Evolutionary conservation across 345 rosid genomes (phyloP).

Genomic region (Adansonia digitata): DNA sequence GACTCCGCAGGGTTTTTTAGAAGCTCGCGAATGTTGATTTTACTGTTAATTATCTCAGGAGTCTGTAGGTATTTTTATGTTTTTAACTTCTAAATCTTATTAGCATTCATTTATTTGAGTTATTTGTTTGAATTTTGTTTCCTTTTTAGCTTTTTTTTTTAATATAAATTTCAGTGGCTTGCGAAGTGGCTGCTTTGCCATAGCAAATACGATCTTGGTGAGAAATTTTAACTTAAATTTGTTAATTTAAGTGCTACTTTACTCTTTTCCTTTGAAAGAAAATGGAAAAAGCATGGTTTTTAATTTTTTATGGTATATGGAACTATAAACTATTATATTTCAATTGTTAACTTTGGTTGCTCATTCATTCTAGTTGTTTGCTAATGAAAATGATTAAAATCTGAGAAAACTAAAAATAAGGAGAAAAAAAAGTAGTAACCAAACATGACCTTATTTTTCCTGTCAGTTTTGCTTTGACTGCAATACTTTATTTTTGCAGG

Average conservation of each 20-base stretch:
- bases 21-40: constrained; percentile 25
- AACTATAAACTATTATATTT: not conserved
- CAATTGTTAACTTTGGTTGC: not conserved
- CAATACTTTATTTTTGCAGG: constrained; percentile 30
- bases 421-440: not conserved
- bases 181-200: constrained; percentile 50
- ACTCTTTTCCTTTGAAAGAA: not conserved
- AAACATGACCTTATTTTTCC: not conserved
- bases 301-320: not conserved
- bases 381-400: not conserved
- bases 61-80: constrained; percentile 33
- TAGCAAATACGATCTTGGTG: constrained; percentile 43
- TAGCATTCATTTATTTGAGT: not conserved
- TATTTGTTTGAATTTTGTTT: not conserved
- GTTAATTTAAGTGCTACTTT: not conserved
- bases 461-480: not conserved
- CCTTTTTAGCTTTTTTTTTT: not conserved
- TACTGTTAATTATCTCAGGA: constrained; percentile 43
- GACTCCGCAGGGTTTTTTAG: constrained; percentile 24
- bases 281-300: not conserved
- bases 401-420: not conserved
- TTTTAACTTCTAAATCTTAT: not conserved
- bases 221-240: not conserved
- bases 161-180: constrained; percentile 32
- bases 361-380: not conserved